phyloP scores from a whole-genome alignment of 257 asterid genomes.

The Petunia secreta region DNA sequence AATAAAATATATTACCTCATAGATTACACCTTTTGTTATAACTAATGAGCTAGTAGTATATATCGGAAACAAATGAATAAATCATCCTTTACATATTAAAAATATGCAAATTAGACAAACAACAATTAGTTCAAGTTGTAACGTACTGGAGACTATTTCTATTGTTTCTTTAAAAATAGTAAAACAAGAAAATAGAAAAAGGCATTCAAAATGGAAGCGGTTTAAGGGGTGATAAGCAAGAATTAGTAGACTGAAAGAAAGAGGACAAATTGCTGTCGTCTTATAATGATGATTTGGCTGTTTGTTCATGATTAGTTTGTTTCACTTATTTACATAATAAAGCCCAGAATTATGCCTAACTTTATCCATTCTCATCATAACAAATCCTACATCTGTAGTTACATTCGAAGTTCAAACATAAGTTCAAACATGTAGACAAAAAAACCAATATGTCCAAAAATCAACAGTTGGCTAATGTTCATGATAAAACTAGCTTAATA shows the following conservation, averaged over 20 bases:
- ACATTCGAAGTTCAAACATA: background rate
- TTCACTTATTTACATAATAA: background rate
- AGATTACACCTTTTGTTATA: background rate
- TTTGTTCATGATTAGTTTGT: conserved; percentile 10
- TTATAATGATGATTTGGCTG: background rate
- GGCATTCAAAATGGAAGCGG: background rate
- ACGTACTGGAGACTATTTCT: too few species aligned
- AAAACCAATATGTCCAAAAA: background rate
- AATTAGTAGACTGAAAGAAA: background rate
- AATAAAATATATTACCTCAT: background rate
- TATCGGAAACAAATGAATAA: background rate
- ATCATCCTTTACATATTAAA: too few species aligned
- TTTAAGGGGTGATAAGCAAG: background rate
- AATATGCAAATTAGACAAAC: too few species aligned
- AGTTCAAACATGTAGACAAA: background rate
- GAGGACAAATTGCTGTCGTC: background rate
- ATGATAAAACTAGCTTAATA: background rate
- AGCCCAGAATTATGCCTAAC: conserved; percentile 15
- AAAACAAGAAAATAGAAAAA: background rate
- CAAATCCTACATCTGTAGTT: background rate
- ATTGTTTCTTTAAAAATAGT: background rate
- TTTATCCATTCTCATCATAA: background rate
- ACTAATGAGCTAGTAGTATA: background rate
- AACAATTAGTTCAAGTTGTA: too few species aligned
- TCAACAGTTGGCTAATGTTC: background rate